phyloP scores from a whole-genome alignment of 495 filamentous ascomycete genomes.

The Talaromyces liani region DNA sequence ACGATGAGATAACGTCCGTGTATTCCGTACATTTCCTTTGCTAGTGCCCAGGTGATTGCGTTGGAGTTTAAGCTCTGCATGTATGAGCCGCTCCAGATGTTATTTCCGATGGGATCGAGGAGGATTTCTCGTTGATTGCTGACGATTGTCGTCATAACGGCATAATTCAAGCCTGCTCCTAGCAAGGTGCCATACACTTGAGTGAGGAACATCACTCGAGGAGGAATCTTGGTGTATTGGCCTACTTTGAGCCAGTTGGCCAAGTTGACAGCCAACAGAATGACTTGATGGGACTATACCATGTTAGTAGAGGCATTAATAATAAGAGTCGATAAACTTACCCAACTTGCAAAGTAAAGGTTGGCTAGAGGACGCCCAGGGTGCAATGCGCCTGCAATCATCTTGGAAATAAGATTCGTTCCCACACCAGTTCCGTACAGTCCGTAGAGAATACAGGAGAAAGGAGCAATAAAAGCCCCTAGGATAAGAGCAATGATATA shows the following conservation, averaged over 20 bases:
- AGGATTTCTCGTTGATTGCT: slow-evolving; percentile 26
- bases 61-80: slow-evolving; percentile 22
- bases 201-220: slow-evolving; percentile 31
- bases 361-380: slow-evolving; percentile 27
- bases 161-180: slow-evolving; percentile 41
- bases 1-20: slow-evolving; percentile 29
- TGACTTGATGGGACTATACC: background rate
- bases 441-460: slow-evolving; percentile 28
- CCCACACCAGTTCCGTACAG: slow-evolving; percentile 30
- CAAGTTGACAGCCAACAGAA: slow-evolving; percentile 15
- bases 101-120: slow-evolving; percentile 26
- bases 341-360: slow-evolving; percentile 34
- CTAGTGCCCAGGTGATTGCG: slow-evolving; percentile 32
- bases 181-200: slow-evolving; percentile 39
- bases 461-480: slow-evolving; percentile 22
- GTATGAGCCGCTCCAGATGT: slow-evolving; percentile 31
- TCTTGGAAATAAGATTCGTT: slow-evolving; percentile 27
- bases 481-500: slow-evolving; percentile 37
- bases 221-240: slow-evolving; percentile 33
- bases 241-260: slow-evolving; percentile 22
- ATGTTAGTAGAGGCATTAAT: background rate
- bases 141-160: slow-evolving; percentile 33
- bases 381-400: slow-evolving; percentile 29
- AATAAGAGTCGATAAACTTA: slow-evolving; percentile 3
- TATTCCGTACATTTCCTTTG: slow-evolving; percentile 22